Conservation (phyloP, 2,329 filamentous ascomycete species). For the Allantophomopsis cytisporea region DNA sequence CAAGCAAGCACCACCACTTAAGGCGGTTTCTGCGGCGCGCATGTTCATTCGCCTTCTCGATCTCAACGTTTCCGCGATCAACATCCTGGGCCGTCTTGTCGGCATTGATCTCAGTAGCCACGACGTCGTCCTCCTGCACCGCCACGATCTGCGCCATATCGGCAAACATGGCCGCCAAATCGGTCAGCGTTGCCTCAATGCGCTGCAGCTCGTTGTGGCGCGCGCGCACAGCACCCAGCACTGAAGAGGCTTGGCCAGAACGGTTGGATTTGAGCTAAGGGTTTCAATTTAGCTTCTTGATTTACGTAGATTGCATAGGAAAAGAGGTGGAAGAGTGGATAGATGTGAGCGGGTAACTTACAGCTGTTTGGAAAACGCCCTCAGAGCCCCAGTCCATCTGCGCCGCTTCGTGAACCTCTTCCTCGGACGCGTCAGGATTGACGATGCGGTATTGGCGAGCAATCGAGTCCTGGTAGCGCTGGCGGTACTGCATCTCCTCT, state of each 20-base stretch:
- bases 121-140: slow-evolving; percentile 53
- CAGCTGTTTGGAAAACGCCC: slow-evolving; percentile 71
- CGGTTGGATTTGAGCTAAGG: slow-evolving; percentile 61
- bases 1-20: slow-evolving; percentile 68
- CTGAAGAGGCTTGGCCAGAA: slow-evolving; percentile 56
- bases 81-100: slow-evolving; percentile 52
- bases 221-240: slow-evolving; percentile 66
- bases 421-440: slow-evolving; percentile 65
- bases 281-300: slow-evolving; percentile 5
- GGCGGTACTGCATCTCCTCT: slow-evolving; percentile 58
- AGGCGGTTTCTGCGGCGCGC: slow-evolving; percentile 57
- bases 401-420: slow-evolving; percentile 55
- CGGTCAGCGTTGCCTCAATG: slow-evolving; percentile 62
- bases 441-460: slow-evolving; percentile 70
- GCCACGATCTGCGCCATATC: slow-evolving; percentile 65
- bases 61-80: slow-evolving; percentile 54
- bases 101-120: slow-evolving; percentile 50
- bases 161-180: slow-evolving; percentile 58
- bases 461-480: slow-evolving; percentile 65
- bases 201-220: slow-evolving; percentile 74
- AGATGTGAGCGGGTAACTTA: slow-evolving; percentile 28
- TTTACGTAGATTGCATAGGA: background rate
- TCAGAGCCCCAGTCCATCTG: slow-evolving; percentile 64
- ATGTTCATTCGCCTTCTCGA: slow-evolving; percentile 52
- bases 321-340: background rate